A percentile compares a stretch with the other conserved stretches of the same genome.
phyloP scores from a whole-genome alignment of 2,329 filamentous ascomycete species.

The Hypoxylon sp. region DNA sequence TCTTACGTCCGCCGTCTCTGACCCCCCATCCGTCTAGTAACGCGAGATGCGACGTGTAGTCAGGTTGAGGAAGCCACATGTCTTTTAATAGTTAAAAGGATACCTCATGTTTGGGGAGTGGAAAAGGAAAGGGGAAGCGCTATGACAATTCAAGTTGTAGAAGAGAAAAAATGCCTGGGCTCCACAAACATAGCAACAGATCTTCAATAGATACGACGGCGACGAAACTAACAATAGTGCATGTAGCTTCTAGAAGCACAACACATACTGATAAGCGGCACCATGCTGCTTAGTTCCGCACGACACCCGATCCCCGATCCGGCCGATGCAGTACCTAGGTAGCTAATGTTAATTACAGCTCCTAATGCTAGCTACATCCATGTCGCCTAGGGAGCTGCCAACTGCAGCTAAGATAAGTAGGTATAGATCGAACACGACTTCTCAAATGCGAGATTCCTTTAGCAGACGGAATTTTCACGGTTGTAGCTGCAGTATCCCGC shows the following conservation, averaged over 20 bases:
- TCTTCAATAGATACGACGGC: conserved; percentile 26
- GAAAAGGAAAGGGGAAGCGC: not conserved
- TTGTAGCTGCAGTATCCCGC: conserved; percentile 38
- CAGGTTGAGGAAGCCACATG: conserved; percentile 35
- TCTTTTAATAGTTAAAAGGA: conserved; percentile 29
- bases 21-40: not conserved
- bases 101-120: not conserved
- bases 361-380: conserved; percentile 4
- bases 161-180: conserved; percentile 13
- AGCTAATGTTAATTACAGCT: not conserved
- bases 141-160: conserved; percentile 10
- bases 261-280: conserved; percentile 23
- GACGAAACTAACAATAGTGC: conserved; percentile 14
- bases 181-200: conserved; percentile 23
- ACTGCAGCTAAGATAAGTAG: conserved; percentile 18
- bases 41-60: conserved; percentile 37
- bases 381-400: conserved; percentile 7
- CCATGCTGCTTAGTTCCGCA: conserved; percentile 19
- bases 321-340: conserved; percentile 17
- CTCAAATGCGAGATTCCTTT: conserved; percentile 19
- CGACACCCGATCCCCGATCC: conserved; percentile 24
- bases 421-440: conserved; percentile 11
- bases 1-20: conserved; percentile 1
- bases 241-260: conserved; percentile 27
- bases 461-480: conserved; percentile 29